Evolutionary conservation across 2,329 filamentous ascomycete genomes (phyloP), one percentile per base, ranked within the genome.

Genomic region (Cladophialophora psammophila): DNA sequence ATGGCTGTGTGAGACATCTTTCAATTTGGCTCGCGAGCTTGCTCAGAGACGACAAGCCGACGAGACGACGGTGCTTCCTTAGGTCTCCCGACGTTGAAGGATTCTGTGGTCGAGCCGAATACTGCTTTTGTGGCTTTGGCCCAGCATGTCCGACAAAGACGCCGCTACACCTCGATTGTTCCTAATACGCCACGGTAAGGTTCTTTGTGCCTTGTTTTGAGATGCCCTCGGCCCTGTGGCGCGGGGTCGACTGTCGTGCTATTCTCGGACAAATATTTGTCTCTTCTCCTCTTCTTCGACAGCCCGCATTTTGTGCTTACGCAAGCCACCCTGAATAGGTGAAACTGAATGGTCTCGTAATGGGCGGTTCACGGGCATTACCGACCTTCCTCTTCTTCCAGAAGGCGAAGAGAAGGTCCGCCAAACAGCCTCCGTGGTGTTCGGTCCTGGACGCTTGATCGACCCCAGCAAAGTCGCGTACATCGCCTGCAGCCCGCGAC

Each of bases 401-500:
- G 67, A 74, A 35, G 83, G 83, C 69, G 68, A 75, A 60, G 72
- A 78, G 60, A 84, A 86, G 74, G 82, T 87, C 65, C 73, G 71
- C 10, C 76, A 76, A 10, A 82, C 83, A 5, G 80, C 79, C 20
- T 74, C 75, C 56, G 77, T 78, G 13, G 79, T 86, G 12, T 83
- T 87, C 36, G 86, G 85, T 1, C 18, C 75, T 0, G 81, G 80
- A 32, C 84, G 82, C 71, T 75, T 87, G 40, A 80, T 88, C 66
- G 83, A 87, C 72, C 83, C 85, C 0, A 63, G 74, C 18, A 80
- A 79, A 40, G 69, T 87, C 9, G 79, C 78, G 5, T 80, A 79
- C 55, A 77, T 86, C 42, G 85, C 80, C 55, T 78, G 84, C 57
- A 86, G 83, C 69, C 86, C 86, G 1, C 78, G 84, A 20, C 78